Evolutionary conservation across 2,329 filamentous ascomycete genomes (phyloP), one percentile per base, ranked within the genome.

Genomic region (Xylariaceae sp.): DNA sequence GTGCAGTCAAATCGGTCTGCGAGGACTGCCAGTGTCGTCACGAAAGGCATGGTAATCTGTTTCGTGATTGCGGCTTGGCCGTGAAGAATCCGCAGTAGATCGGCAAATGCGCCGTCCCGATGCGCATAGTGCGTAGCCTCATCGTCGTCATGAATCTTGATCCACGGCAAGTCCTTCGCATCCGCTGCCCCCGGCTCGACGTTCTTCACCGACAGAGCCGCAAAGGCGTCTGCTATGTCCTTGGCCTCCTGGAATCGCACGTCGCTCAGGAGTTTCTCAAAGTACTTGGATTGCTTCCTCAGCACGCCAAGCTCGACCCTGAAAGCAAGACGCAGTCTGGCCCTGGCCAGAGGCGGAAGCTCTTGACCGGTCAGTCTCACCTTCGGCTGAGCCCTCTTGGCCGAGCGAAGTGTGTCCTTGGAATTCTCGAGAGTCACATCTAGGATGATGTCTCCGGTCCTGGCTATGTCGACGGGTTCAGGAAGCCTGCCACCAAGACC

Each of bases 1-100:
- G 79, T 64, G 45, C 82, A 84, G 63, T 85, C 82, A 62, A 88
- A 89, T 34, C 83, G 78, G 60, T 89, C 86, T 9, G 85, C 83
- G 42, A 87, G 74, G 38, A 88, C 74, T 31, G 83, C 79, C 31
- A 89, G 66, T 2, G 83, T 84, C 12, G 81, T 77, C 9, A 86
- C 68, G 49, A 84, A 84, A 6, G 76, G 64, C 49, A 87, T 72
- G 13, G 74, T 75, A 16, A 74, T 68, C 2, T 66, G 62, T 37
- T 64, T 66, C n/a, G 49, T 50, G 19, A 17, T 30, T 6, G 49
- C 43, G 29, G 76, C 72, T 36, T 65, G 65, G 17, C 72, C 72
- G 57, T 89, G 85, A 15, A 88, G 65, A 15, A 86, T 76, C 15
- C 74, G 69, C 18, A 89, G 64, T 52, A 89, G 78, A 57, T 88